These are phyloP conservation scores for Aureobasidium sp. DNA, from an alignment of 2,329 filamentous ascomycete species.

Conservation along the genomic window DNA sequence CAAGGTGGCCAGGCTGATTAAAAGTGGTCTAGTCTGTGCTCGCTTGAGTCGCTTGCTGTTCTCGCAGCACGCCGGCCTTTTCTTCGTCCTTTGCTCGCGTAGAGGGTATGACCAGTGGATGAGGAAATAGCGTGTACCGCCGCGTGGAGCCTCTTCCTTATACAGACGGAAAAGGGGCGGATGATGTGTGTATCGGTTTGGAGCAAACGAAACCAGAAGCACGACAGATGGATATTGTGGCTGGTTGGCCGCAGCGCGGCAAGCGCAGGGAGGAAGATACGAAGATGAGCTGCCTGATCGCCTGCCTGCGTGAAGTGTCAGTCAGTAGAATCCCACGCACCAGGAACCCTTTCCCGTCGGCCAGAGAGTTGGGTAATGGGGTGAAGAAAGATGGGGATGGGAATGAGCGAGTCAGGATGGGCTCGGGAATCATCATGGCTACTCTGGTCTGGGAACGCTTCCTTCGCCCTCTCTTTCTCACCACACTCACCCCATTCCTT, in stretches of 20 bases:
- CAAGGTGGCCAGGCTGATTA: neutral
- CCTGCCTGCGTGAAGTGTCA: neutral
- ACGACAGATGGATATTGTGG: constrained; percentile 6
- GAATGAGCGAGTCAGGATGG: neutral
- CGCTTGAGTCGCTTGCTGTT: neutral
- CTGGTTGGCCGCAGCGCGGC: neutral
- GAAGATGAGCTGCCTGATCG: neutral
- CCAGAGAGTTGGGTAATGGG: neutral
- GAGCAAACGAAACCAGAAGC: constrained; percentile 11
- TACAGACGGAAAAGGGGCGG: neutral
- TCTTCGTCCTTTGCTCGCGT: constrained; percentile 3
- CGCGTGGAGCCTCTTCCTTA: constrained; percentile 10
- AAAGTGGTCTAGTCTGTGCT: constrained; percentile 2
- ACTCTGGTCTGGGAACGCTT: neutral
- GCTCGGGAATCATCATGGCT: neutral
- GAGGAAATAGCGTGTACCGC: neutral
- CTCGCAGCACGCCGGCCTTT: constrained; percentile 5
- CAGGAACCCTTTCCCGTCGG: neutral
- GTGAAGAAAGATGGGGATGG: neutral
- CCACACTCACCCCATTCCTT: neutral
- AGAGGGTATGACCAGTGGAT: neutral
- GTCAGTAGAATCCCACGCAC: neutral
- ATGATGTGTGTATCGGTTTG: neutral
- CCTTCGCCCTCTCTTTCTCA: neutral
- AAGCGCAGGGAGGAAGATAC: neutral